phyloP scores from a whole-genome alignment of 192 early-diverging fungal species.

The Pilaira anomala region DNA sequence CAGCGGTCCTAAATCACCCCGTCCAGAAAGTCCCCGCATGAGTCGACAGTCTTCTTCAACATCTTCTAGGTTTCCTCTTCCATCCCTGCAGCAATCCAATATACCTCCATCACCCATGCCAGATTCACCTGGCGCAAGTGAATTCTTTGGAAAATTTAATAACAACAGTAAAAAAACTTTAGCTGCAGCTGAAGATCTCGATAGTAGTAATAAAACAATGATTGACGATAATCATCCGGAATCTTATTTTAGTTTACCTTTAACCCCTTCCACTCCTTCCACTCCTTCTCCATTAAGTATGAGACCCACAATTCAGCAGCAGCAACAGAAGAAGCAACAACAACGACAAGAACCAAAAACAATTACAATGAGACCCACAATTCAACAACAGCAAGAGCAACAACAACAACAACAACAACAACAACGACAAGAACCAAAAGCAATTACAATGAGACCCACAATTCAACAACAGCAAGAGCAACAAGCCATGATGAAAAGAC shows the following conservation, averaged over 20 bases:
- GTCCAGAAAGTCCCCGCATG: conserved; percentile 13
- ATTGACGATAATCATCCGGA: conserved; percentile 6
- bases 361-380: too few relatives aligned
- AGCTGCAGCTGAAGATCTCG: neutral
- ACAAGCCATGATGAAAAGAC: too few relatives aligned
- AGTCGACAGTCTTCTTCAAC: conserved; percentile 6
- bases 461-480: too few relatives aligned
- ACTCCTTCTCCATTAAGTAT: neutral
- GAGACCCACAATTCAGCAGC: neutral
- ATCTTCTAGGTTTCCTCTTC: conserved; percentile 8
- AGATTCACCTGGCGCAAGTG: neutral
- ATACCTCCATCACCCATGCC: conserved; percentile 10
- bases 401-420: neutral
- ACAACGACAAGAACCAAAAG: neutral
- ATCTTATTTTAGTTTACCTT: conserved; percentile 8
- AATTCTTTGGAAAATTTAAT: neutral
- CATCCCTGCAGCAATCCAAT: conserved; percentile 17
- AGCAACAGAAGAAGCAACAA: neutral
- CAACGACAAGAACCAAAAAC: neutral
- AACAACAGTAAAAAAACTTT: neutral
- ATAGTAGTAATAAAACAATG: conserved; percentile 15
- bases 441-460: too few relatives aligned
- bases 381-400: too few relatives aligned
- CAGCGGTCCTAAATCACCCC: too few relatives aligned
- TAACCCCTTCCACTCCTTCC: conserved; percentile 1